These are phyloP conservation scores for Platanthera guangdongensis DNA, from an alignment of 106 monocot genomes.

Conservation along the genomic window DNA sequence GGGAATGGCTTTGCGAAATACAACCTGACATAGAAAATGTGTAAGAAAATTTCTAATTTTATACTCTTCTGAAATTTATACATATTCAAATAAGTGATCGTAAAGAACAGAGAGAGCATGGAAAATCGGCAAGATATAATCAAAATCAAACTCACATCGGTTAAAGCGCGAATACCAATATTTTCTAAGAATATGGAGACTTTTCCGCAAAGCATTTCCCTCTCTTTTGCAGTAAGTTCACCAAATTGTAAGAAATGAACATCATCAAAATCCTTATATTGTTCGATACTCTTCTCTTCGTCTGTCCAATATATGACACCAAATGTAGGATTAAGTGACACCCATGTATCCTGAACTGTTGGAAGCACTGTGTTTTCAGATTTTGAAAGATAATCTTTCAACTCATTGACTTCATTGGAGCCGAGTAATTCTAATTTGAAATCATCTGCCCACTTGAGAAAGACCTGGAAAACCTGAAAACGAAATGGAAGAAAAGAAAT, in stretches of 20 bases:
- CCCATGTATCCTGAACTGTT: slow-evolving; percentile 48
- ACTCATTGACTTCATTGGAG: slow-evolving; percentile 22
- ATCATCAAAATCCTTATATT: slow-evolving; percentile 22
- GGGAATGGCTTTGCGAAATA: slow-evolving; percentile 47
- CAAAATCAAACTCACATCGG: slow-evolving; percentile 25
- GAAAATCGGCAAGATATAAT: not conserved
- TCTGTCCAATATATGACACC: slow-evolving; percentile 56
- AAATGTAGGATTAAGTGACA: slow-evolving; percentile 47
- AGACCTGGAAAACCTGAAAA: slow-evolving; percentile 42
- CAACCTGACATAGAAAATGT: slow-evolving; percentile 19
- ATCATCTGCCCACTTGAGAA: slow-evolving; percentile 48
- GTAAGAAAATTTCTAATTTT: not conserved
- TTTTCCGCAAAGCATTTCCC: slow-evolving; percentile 31
- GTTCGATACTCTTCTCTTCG: slow-evolving; percentile 32
- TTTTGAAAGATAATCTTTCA: slow-evolving; percentile 35
- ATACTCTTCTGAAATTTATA: no score
- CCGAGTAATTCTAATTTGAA: slow-evolving; percentile 25
- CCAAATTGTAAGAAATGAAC: slow-evolving; percentile 47
- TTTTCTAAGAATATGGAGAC: slow-evolving; percentile 28
- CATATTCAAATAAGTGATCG: no score
- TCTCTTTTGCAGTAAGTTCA: slow-evolving; percentile 24
- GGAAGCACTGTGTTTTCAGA: slow-evolving; percentile 44
- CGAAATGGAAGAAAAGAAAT: not conserved
- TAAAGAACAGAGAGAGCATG: not conserved
- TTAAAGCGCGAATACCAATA: slow-evolving; percentile 36